These are phyloP conservation scores for Diaporthe citrichinensis DNA, from an alignment of 2,329 filamentous ascomycete genomes.

Conservation along the genomic window DNA sequence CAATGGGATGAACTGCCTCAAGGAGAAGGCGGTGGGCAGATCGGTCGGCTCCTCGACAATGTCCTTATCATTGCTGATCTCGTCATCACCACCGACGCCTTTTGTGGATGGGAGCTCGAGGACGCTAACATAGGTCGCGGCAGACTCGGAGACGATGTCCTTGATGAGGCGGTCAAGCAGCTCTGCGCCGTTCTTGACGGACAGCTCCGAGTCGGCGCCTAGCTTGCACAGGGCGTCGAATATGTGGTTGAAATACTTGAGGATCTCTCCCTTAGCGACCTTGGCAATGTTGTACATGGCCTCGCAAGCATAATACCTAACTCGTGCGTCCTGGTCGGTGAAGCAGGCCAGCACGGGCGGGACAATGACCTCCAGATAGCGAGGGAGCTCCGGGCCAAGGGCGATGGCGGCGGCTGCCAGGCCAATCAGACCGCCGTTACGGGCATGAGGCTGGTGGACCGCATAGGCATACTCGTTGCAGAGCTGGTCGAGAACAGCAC, in stretches of 20 bases:
- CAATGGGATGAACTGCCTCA: slow-evolving; percentile 90
- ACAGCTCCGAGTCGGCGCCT: slow-evolving; percentile 94
- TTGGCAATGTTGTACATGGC: slow-evolving; percentile 99
- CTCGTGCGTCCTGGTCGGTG: slow-evolving; percentile 95
- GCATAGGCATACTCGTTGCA: slow-evolving; percentile 98
- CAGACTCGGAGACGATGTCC: slow-evolving; percentile 95
- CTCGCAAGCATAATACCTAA: slow-evolving; percentile 98
- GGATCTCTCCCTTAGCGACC: slow-evolving; percentile 96
- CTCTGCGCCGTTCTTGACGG: slow-evolving; percentile 98
- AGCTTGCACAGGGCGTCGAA: slow-evolving; percentile 99
- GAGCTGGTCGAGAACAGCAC: slow-evolving; percentile 92
- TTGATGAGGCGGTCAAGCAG: slow-evolving; percentile 94
- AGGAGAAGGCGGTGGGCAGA: slow-evolving; percentile 89
- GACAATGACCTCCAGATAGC: slow-evolving; percentile 93
- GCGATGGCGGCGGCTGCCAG: slow-evolving; percentile 96
- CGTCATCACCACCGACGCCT: slow-evolving; percentile 60
- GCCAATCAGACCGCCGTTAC: slow-evolving; percentile 96
- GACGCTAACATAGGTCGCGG: slow-evolving; percentile 93
- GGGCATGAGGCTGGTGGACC: slow-evolving; percentile 94
- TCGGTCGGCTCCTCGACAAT: slow-evolving; percentile 58
- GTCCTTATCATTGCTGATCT: slow-evolving; percentile 63
- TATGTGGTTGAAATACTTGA: slow-evolving; percentile 98
- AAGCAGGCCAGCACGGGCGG: slow-evolving; percentile 98
- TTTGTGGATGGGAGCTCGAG: slow-evolving; percentile 70
- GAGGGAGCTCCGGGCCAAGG: slow-evolving; percentile 89